Evolutionary conservation across 2,329 filamentous ascomycete species (phyloP).

Genomic region (Zymoseptoria tritici): DNA sequence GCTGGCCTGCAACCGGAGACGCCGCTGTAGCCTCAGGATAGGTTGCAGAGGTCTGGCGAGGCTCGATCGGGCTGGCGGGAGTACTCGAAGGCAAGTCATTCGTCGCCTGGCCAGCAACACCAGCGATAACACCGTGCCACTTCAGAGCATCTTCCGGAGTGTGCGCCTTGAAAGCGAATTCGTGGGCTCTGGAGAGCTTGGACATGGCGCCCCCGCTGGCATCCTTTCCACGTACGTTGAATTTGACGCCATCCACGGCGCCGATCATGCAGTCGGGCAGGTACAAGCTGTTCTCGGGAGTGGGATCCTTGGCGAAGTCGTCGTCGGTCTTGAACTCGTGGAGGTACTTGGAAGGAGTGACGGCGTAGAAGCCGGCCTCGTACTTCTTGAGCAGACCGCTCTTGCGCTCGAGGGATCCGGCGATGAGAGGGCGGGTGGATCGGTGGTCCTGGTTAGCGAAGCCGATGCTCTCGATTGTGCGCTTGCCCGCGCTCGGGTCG

Average conservation of each 20-base stretch:
- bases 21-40: background rate
- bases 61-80: conserved; percentile 23
- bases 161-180: conserved; percentile 82
- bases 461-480: conserved; percentile 62
- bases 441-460: conserved; percentile 87
- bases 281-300: conserved; percentile 82
- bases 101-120: conserved; percentile 48
- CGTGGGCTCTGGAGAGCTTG: conserved; percentile 70
- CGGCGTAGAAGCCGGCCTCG: conserved; percentile 77
- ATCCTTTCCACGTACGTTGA: conserved; percentile 94
- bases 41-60: background rate
- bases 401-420: conserved; percentile 84
- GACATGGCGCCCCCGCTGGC: conserved; percentile 67
- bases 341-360: conserved; percentile 79
- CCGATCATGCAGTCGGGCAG: conserved; percentile 84
- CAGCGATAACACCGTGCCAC: conserved; percentile 71
- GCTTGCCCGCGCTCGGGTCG: conserved; percentile 66
- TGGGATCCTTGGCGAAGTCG: conserved; percentile 61
- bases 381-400: conserved; percentile 79
- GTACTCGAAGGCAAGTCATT: conserved; percentile 32
- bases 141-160: conserved; percentile 70
- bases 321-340: conserved; percentile 97
- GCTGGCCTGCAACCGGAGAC: background rate
- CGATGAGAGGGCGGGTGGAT: conserved; percentile 73
- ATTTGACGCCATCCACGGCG: conserved; percentile 66